A percentile compares a stretch with the other conserved stretches of the same genome.
phyloP scores from a whole-genome alignment of 2,329 filamentous ascomycete species.

The Chaetomiaceae sp. region DNA sequence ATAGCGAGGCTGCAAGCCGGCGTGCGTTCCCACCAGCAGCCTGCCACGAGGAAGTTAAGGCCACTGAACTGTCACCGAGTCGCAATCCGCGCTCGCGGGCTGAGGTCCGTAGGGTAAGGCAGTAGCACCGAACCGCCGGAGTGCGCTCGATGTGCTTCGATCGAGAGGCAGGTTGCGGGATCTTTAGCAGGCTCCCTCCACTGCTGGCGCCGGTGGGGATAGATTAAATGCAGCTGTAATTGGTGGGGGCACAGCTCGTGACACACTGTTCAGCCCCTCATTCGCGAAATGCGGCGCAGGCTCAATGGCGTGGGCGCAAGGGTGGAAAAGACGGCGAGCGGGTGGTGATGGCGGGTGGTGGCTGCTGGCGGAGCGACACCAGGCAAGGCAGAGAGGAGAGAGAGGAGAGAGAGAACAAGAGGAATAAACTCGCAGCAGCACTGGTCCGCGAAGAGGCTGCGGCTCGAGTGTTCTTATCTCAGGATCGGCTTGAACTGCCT shows the following conservation, averaged over 20 bases:
- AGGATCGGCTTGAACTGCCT: background rate
- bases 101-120: background rate
- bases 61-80: conserved; percentile 1
- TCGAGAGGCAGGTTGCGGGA: background rate
- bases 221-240: conserved; percentile 24
- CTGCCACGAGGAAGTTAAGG: background rate
- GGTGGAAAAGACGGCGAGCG: background rate
- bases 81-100: background rate
- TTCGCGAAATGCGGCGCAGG: conserved; percentile 20
- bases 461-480: conserved; percentile 14
- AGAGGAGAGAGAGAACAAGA: background rate
- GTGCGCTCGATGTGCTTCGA: background rate
- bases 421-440: too few species aligned
- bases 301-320: conserved; percentile 16
- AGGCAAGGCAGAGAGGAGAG: background rate
- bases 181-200: background rate
- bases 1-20: background rate
- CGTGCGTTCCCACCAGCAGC: background rate
- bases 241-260: conserved; percentile 21
- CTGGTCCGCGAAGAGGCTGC: conserved; percentile 11
- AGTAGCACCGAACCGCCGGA: background rate
- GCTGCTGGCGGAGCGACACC: background rate
- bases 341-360: background rate
- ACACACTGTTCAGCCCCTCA: conserved; percentile 19
- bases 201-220: conserved; percentile 11